phyloP scores from a whole-genome alignment of 1,139 yeast genomes.

The Candida buenavistaensis region DNA sequence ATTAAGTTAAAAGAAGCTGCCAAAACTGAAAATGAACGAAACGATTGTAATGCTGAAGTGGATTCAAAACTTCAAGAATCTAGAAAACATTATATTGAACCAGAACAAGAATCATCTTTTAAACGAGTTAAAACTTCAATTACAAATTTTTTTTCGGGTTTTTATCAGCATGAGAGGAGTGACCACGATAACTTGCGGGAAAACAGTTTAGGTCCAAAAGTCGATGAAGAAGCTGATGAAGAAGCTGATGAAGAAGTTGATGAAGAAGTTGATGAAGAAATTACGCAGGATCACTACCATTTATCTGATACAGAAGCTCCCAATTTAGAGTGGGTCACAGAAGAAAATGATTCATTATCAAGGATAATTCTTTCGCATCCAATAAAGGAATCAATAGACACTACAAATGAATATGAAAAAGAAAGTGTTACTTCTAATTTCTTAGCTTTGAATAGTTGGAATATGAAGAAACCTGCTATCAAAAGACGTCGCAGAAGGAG shows the following conservation, averaged over 20 bases:
- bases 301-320: too few species aligned
- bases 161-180: background rate
- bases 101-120: conserved; percentile 3
- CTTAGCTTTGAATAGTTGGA: background rate
- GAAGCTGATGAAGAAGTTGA: too few species aligned
- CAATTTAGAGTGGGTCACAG: too few species aligned
- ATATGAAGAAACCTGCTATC: conserved; percentile 2
- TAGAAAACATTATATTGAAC: background rate
- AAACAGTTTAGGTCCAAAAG: too few species aligned
- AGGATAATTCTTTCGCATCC: background rate
- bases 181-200: background rate
- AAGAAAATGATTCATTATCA: background rate
- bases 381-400: too few species aligned
- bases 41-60: too few species aligned
- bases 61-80: background rate
- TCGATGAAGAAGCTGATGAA: too few species aligned
- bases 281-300: too few species aligned
- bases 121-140: conserved; percentile 9
- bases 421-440: background rate
- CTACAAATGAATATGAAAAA: too few species aligned
- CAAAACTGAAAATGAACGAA: too few species aligned
- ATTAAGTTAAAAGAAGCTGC: too few species aligned
- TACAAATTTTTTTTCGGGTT: background rate
- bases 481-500: conserved; percentile 5
- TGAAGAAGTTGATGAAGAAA: too few species aligned